Percentiles rank a stretch among this genome's conserved stretches.
phyloP scores from a whole-genome alignment of 768 basidiomycete genomes.

The Mycena sanguinolenta region DNA sequence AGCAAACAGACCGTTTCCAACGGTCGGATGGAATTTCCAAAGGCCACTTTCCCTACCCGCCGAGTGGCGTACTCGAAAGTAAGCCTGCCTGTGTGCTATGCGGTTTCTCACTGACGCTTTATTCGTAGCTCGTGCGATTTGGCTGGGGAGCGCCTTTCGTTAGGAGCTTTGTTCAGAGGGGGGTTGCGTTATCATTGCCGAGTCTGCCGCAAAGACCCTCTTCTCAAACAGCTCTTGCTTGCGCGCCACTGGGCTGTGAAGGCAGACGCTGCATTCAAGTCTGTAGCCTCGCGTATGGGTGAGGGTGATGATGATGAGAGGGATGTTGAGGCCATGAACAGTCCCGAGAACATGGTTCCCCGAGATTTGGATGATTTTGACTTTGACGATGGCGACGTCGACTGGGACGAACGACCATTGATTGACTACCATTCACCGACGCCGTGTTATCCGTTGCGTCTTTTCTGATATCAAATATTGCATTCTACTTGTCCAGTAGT shows the following conservation, averaged over 20 bases:
- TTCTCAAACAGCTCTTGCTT: conserved; percentile 37
- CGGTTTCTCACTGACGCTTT: not conserved
- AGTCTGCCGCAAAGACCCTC: conserved; percentile 22
- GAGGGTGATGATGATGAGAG: conserved; percentile 46
- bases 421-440: not conserved
- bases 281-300: conserved; percentile 51
- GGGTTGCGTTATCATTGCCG: conserved; percentile 29
- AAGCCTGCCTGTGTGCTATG: not conserved
- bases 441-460: conserved; percentile 7
- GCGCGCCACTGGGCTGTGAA: conserved; percentile 54
- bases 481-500: too few species aligned
- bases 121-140: conserved; percentile 28
- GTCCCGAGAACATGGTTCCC: conserved; percentile 46
- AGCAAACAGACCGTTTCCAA: not conserved
- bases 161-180: conserved; percentile 15
- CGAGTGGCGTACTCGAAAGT: conserved; percentile 19
- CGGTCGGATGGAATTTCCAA: conserved; percentile 29
- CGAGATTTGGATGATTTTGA: conserved; percentile 55
- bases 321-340: conserved; percentile 42
- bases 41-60: conserved; percentile 26
- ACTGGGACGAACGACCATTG: conserved; percentile 31
- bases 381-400: conserved; percentile 45
- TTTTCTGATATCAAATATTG: too few species aligned
- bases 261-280: conserved; percentile 60
- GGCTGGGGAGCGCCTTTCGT: conserved; percentile 8